Evolutionary conservation across 1,284 basidiomycete genomes (phyloP), one percentile per base, ranked within the genome.

Genomic region (Erythrobasidium hasegawianum): DNA sequence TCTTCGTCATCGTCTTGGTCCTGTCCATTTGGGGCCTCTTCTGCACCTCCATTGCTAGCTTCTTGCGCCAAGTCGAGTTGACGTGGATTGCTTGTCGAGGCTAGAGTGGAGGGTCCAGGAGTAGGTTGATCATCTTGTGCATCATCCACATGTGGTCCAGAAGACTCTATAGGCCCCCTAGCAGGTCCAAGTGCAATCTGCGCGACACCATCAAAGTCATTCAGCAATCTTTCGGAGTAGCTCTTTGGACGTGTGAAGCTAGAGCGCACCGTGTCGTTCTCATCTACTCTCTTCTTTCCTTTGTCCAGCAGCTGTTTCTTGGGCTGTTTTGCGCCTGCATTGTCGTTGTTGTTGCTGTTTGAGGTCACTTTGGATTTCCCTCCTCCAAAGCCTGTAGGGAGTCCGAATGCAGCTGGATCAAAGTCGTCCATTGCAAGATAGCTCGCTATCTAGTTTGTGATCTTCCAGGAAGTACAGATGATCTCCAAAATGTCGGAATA

Each of bases 1-100:
- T 77, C 76, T n/a, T 75, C 69, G 9, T 76, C 73, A 13, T 77
- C 76, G 49, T 68, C 78, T 0, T 78, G 78, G 7, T 77, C 78
- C 0, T 77, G 78, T 78, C 80, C 70, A 1, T 75, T 75, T 38
- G 33, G 5, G 11, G 72, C 64, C 13, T 71, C 72, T 10, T 72
- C 73, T 10, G 71, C 70, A 26, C 73, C 71, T 26, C 71, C 73
- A 29, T 72, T 71, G 14, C 55, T 29, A 16, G 68, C 52, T 9
- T 65, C 68, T n/a, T 53, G 18, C 18, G n/a, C 52, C 18, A 24
- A 22, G 24, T 43, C 41, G 33, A 33, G 33, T 33, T 33, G 5
- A 33, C 33, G 33, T 47, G 22, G 53, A 22, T 45, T 26, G n/a
- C 27, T 33, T 57, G 27, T 64, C 10, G 41, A 29, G 1, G 62